phyloP scores from a whole-genome alignment of 768 basidiomycete genomes.

The Fomitopsis pulvina region DNA sequence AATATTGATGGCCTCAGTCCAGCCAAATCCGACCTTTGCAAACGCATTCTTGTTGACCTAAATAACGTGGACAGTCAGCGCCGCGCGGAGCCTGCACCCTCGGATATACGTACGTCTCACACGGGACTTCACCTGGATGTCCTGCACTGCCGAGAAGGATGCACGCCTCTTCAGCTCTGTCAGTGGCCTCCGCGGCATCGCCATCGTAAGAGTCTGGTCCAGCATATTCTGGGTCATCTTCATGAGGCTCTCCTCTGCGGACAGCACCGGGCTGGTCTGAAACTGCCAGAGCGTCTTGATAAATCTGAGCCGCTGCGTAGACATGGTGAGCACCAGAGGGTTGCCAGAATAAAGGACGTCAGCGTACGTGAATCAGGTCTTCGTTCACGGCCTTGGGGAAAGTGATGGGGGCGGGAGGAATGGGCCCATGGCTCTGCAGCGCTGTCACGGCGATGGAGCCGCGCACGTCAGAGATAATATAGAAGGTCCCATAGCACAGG shows the following conservation, averaged over 20 bases:
- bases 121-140: background rate
- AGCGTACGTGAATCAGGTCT: background rate
- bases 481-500: background rate
- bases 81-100: too few species aligned
- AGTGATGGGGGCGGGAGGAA: background rate
- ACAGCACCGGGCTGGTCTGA: background rate
- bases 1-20: too few species aligned
- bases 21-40: too few species aligned
- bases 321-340: background rate
- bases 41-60: too few species aligned
- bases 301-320: background rate
- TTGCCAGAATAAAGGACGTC: background rate
- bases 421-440: background rate
- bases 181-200: background rate
- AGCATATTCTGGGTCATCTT: background rate
- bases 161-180: background rate
- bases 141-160: background rate
- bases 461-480: background rate
- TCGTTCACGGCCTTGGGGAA: background rate
- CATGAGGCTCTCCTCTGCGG: background rate
- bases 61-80: too few species aligned
- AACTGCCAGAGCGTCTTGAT: background rate
- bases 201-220: background rate
- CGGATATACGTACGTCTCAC: too few species aligned
- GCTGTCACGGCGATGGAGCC: background rate